A percentile compares a stretch with the other conserved stretches of the same genome.
Conservation (phyloP, 495 filamentous ascomycete species). For the Rostrohypoxylon terebratum region DNA sequence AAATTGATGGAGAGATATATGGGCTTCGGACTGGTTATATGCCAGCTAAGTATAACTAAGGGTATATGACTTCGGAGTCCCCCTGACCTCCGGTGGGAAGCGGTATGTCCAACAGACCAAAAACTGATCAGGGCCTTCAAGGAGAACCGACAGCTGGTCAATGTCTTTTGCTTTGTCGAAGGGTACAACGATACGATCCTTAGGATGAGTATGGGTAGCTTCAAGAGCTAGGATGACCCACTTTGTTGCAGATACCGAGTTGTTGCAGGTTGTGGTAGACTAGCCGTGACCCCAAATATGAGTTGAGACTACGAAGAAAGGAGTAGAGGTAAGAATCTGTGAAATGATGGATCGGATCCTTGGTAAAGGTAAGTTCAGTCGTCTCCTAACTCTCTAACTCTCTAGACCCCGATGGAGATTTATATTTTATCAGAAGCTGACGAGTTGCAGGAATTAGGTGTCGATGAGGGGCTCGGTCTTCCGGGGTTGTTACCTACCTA, state of each 20-base stretch:
- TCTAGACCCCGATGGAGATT: constrained; percentile 13
- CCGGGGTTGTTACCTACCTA: constrained; percentile 22
- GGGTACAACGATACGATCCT: constrained; percentile 8
- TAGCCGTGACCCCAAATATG: constrained; percentile 5
- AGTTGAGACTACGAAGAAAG: constrained; percentile 25
- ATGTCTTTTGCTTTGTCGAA: constrained; percentile 12
- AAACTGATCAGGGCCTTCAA: background rate
- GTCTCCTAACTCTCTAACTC: constrained; percentile 30
- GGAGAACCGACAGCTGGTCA: constrained; percentile 2
- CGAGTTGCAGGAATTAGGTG: constrained; percentile 11
- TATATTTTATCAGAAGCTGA: constrained; percentile 22
- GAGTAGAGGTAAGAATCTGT: constrained; percentile 2
- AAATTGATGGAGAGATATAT: background rate
- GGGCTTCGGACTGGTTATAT: constrained; percentile 2
- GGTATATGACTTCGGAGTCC: background rate
- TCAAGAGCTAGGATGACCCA: constrained; percentile 15
- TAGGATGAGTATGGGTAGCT: constrained; percentile 16
- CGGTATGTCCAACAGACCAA: constrained; percentile 10
- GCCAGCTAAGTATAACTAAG: background rate
- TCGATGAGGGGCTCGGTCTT: constrained; percentile 40
- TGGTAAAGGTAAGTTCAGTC: constrained; percentile 17
- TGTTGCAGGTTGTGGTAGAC: constrained; percentile 17
- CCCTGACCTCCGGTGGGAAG: background rate
- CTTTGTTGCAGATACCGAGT: constrained; percentile 30
- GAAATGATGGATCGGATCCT: constrained; percentile 19